phyloP scores from a whole-genome alignment of 768 basidiomycete species.

The Rhizopogon salebrosus region DNA sequence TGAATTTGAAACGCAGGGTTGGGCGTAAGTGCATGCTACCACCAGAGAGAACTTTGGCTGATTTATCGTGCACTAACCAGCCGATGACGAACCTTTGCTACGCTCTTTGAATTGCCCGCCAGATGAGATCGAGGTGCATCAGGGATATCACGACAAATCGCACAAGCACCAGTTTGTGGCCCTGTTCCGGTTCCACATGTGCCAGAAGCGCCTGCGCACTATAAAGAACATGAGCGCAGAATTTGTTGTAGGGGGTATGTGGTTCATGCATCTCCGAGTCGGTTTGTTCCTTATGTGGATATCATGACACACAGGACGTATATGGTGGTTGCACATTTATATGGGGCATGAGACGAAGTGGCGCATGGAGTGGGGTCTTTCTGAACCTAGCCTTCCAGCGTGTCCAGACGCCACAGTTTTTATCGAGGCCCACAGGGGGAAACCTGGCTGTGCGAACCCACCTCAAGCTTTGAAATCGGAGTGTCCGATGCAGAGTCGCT shows the following conservation, averaged over 20 bases:
- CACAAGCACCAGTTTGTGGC: background rate
- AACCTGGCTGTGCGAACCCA: background rate
- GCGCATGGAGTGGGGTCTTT: background rate
- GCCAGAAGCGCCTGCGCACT: background rate
- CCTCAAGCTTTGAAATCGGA: background rate
- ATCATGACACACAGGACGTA: background rate
- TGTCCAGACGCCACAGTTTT: background rate
- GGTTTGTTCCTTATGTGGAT: background rate
- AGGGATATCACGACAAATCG: too few species aligned
- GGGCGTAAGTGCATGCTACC: background rate
- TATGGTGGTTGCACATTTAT: background rate
- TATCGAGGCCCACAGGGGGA: background rate
- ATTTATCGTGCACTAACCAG: background rate
- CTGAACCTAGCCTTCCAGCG: background rate
- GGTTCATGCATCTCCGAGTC: too few species aligned
- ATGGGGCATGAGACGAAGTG: background rate
- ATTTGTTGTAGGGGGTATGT: conserved; percentile 17
- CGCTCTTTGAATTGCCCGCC: background rate
- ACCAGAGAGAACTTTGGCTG: background rate
- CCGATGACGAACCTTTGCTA: background rate
- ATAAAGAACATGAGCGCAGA: accelerated
- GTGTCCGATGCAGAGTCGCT: too few species aligned
- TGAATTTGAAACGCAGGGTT: background rate
- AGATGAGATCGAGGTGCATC: background rate
- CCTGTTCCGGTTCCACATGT: background rate